Base-by-base conservation (phyloP, 2,329 filamentous ascomycete species). In the Cyclaneusma minus region DNA sequence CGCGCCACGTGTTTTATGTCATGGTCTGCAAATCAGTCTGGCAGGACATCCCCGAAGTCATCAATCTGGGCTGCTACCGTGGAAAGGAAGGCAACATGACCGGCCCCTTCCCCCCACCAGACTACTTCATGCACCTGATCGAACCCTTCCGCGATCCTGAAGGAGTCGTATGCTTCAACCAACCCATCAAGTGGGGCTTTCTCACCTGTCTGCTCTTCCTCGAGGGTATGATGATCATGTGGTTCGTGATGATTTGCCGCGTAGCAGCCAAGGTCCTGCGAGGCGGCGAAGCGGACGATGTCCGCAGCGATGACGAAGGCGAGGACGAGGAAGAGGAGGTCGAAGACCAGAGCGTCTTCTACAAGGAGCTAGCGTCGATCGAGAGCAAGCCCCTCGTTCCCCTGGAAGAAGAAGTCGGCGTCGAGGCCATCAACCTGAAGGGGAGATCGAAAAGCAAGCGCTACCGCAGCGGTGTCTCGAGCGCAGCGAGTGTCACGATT, bases 161-260 rank as follows among this genome's bases (percentile, higher is more conserved):
- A 14, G 82, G 82, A 11, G 59, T 69, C 1, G 68, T 95, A 24
- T 93, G 84, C 61, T 92, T 75, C 62, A 81, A 80, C 40, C 51
- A 70, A 13, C 64, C 61, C 7, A 69, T 94, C 42, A 74, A 76
- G 42, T 79, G 69, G 64, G 60, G 63, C 8, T 95, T 95, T 56
- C 58, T 95, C 10, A 60, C 64, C 7, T 64, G 82, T 20, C 68
- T 98, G 3, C 58, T 91, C 8, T 65, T 75, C 19, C 62, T 98
- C 13, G 84, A 95, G 51, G 58, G 63, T 13, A 65, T 98, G 28
- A 84, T 80, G 16, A 57, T 92, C 18, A 63, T 80, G 34, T 95
- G 89, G 89, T 92, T 95, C 45, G 64, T 61, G 35, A 79, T 93
- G 72, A 93, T 95, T 38, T 53, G 85, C 20, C 70, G 73, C 30